Evolutionary conservation across 495 filamentous ascomycete species (phyloP).

Genomic region (Melanomma pulvis-pyrius): DNA sequence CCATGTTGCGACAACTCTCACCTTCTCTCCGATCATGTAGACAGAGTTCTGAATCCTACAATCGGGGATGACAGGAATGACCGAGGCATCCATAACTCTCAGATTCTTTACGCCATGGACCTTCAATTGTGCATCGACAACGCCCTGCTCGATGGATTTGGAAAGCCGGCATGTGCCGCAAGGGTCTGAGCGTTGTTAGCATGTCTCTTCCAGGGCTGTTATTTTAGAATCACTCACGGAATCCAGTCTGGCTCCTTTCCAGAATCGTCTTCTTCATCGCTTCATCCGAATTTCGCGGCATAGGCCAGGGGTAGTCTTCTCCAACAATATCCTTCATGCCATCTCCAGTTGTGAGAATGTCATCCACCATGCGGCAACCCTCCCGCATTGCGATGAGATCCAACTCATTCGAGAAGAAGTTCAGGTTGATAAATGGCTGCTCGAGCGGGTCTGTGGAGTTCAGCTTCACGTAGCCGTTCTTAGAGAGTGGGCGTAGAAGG

Average conservation of each 20-base stretch:
- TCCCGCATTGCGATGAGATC: conserved; percentile 61
- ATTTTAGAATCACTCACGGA: conserved; percentile 45
- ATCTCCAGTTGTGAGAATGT: conserved; percentile 46
- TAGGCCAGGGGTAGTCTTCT: conserved; percentile 61
- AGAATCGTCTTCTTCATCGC: conserved; percentile 61
- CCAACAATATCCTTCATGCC: conserved; percentile 60
- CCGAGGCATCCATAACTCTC: conserved; percentile 23
- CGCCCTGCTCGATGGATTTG: conserved; percentile 52
- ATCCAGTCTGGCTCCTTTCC: conserved; percentile 61
- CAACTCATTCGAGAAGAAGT: conserved; percentile 61
- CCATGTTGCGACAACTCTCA: neutral
- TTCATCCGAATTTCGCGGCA: conserved; percentile 59
- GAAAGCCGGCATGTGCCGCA: conserved; percentile 59
- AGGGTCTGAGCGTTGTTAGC: conserved; percentile 43
- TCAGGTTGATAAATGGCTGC: conserved; percentile 62
- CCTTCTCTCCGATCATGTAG: conserved; percentile 31
- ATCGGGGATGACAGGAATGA: conserved; percentile 27
- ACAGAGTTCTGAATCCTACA: conserved; percentile 29
- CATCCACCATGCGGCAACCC: conserved; percentile 58
- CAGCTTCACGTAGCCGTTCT: conserved; percentile 44
- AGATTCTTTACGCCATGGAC: conserved; percentile 21
- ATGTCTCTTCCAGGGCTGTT: neutral
- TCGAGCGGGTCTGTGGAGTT: conserved; percentile 55
- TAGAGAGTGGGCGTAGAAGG: conserved; percentile 58
- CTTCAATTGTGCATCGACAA: conserved; percentile 18